Base-by-base conservation (phyloP, 768 basidiomycete species). In the Russula compacta region DNA sequence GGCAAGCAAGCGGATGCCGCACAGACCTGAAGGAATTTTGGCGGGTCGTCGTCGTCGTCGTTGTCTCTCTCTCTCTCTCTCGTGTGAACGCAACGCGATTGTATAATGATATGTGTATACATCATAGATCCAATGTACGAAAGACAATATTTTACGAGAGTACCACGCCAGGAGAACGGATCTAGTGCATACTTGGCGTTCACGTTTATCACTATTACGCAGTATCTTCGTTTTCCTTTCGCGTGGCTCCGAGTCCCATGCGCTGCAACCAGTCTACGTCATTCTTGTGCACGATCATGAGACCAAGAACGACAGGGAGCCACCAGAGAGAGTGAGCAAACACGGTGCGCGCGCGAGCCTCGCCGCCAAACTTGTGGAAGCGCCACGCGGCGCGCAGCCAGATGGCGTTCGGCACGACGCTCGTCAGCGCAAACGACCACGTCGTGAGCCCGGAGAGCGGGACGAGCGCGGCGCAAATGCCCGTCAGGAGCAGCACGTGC, bases 271-370 rank as follows among this genome's bases (percentile, higher is more conserved):
- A 93, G 65, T 87, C 84, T 67, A 89, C 76, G 0, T 89, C 88
- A 68, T 86, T 84, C 75, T 98, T 98, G 73, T 95, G 93, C 58
- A 89, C 76, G 91, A 99, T 93, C 89, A 95, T 93, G 66, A 98
- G 76, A 3, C 85, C 92, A 63, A 98, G 77, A 6, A 98, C 77
- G 6, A 88, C 86, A 0, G 95, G 95, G 44, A 98, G 71, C 74
- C 94, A 94, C 87, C 93, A 93, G 65, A 98, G 71, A 70, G 85
- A 85, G 58, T 87, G 82, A 66, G 87, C 85, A 68, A 91, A 98
- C 19, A 93, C 74, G 43, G 74, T 75, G 62, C 86, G 81, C 0
- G 97, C 95, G 64, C 86, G 79, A 68, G 87, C 85, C 70, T 92
- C 91, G 11, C 83, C 82, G 33, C 86, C 83, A 6, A 69, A 73